Percentiles rank a stretch among this genome's conserved stretches.
Evolutionary conservation across 208 protist genomes (phyloP).

Genomic region (Novymonas esmeraldas): DNA sequence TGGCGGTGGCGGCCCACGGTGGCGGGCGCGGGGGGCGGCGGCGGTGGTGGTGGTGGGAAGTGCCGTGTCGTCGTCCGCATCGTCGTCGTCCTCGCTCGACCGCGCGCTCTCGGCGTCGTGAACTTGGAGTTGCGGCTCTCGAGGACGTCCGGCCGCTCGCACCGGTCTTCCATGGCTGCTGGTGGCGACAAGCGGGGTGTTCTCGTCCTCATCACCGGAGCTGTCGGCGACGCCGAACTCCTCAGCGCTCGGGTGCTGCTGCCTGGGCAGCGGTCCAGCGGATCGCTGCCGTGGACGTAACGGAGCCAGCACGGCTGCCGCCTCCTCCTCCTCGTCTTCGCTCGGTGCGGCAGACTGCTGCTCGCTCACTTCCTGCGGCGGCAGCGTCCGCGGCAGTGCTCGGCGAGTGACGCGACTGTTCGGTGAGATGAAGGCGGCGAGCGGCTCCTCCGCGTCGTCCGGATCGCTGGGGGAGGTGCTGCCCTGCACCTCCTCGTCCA

Average conservation of each 20-base stretch:
- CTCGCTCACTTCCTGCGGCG: not conserved
- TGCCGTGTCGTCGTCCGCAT: not conserved
- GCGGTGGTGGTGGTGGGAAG: no score
- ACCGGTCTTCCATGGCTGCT: not conserved
- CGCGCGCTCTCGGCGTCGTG: not conserved
- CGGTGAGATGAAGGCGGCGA: not conserved
- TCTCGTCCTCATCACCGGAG: conserved; percentile 8
- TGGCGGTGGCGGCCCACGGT: not conserved
- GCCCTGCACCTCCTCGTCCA: not conserved
- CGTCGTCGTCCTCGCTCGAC: conserved; percentile 10
- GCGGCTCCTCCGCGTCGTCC: conserved; percentile 2
- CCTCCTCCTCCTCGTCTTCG: conserved; percentile 9
- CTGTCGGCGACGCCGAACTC: not conserved
- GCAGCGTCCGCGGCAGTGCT: not conserved
- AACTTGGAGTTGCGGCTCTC: not conserved
- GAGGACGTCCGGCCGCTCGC: not conserved
- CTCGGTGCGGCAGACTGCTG: not conserved
- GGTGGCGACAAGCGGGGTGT: not conserved
- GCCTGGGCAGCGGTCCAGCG: not conserved
- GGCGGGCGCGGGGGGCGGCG: not conserved
- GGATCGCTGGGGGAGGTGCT: not conserved
- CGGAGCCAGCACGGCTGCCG: not conserved
- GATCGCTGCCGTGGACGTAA: not conserved
- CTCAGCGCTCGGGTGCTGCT: not conserved
- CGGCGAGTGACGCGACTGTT: not conserved